phyloP scores from a whole-genome alignment of 495 filamentous ascomycete species.

The Podospora fimiseda region DNA sequence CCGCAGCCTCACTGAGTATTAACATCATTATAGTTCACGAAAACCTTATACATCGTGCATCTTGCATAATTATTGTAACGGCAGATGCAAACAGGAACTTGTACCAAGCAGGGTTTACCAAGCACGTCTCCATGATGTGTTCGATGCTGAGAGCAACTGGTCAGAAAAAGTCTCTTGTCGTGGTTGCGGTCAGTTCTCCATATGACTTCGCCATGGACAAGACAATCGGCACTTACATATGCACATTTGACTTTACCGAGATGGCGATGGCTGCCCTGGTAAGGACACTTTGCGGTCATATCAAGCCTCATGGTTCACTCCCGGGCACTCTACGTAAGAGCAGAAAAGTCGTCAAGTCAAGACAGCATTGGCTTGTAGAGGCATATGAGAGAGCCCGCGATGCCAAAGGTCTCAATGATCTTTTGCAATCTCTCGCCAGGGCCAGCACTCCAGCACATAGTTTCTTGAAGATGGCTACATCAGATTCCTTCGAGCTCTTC shows the following conservation, averaged over 20 bases:
- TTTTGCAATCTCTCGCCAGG: slow-evolving; percentile 58
- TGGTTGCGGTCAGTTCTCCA: slow-evolving; percentile 84
- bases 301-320: slow-evolving; percentile 62
- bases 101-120: slow-evolving; percentile 86
- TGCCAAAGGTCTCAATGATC: slow-evolving; percentile 56
- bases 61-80: slow-evolving; percentile 78
- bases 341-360: slow-evolving; percentile 70
- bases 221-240: slow-evolving; percentile 79
- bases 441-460: slow-evolving; percentile 50
- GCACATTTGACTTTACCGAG: slow-evolving; percentile 91
- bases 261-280: slow-evolving; percentile 78
- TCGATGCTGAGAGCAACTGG: slow-evolving; percentile 48
- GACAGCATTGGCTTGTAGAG: slow-evolving; percentile 87
- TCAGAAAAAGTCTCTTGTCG: slow-evolving; percentile 67
- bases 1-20: not conserved
- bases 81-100: slow-evolving; percentile 86
- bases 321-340: slow-evolving; percentile 79
- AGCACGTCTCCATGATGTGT: slow-evolving; percentile 91
- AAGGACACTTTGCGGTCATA: slow-evolving; percentile 71
- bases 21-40: slow-evolving; percentile 57
- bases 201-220: slow-evolving; percentile 94
- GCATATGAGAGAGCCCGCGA: slow-evolving; percentile 74
- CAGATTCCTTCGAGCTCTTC: slow-evolving; percentile 66
- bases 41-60: slow-evolving; percentile 78
- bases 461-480: slow-evolving; percentile 59